Evolutionary conservation across 1,284 basidiomycete genomes (phyloP), one percentile per base, ranked within the genome.

Genomic region (Mycosarcoma mackinlayi): DNA sequence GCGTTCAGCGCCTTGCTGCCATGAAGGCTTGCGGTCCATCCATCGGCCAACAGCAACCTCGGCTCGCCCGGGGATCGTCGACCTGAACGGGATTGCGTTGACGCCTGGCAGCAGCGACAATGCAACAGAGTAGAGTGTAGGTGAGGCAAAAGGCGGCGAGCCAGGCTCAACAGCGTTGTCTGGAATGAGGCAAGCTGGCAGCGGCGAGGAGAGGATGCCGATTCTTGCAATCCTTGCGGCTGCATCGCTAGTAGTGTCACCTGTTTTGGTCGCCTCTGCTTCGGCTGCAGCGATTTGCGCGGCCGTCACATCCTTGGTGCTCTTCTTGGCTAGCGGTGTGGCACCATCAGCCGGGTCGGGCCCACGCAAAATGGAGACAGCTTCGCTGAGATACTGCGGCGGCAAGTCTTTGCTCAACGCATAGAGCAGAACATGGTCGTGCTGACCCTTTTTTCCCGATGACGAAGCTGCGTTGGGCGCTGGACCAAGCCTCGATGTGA

Each of bases 381-480:
- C 68, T 27, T 76, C 53, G 27, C 59, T 21, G 6, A 77, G 59
- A 24, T 63, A 64, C 30, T 66, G 40, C 2, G 55, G 49, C 9
- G 77, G 77, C 14, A 79, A 49, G 23, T 63, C 54, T 61, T 78
- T 77, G 52, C 71, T 75, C 27, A 79, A 51, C 3, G 76, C 53
- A 28, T 68, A 77, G 2, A 79, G 57, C n/a, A 79, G 45, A 0
- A 75, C 65, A 40, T 70, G 63, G 27, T 71, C 72, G 31, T 70
- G 59, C 6, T 52, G 44, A 13, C 37, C 51, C 16, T 47, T 50
- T 21, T 28, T 50, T 2, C n/a, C n/a, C n/a, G 57, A 16, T 11
- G 53, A 16, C 7, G 48, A 8, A 16, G n/a, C 34, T 3, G 63
- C 30, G 13, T 47, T 49, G 7, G 67, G 50, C 6, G 55, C 33